Evolutionary conservation across 306 rosid species (phyloP), one percentile per base, ranked within the genome.

Genomic region (Spatholobus suberectus): DNA sequence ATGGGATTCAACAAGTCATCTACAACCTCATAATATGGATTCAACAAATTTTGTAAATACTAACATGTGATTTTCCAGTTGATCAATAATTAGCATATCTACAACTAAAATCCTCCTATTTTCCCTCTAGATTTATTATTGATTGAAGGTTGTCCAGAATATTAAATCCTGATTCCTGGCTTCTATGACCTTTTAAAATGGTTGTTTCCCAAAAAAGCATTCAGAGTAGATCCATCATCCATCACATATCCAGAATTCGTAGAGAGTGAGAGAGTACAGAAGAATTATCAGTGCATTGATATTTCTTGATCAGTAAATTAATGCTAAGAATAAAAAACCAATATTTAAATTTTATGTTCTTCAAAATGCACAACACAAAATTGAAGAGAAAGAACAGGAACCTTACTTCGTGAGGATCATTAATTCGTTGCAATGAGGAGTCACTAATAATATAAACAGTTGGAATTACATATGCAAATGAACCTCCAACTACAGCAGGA

Each of bases 401-500:
- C 67, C 92, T 90, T 86, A 90, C 97, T 78, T 90, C 97, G 68
- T 91, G 97, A 78, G 84, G 59, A 63, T 90, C 89, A 43, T 20
- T 80, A 75, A 93, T 90, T 81, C 85, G 88, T 59, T 85, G 90
- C 84, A 93, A 79, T 1, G 89, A 85, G 78, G 90, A 84, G 88
- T 93, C 97, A 57, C 81, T 81, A 20, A 91, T 81, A 38, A 93
- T 91, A 81, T 90, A 91, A 78, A 86, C 93, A 67, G 87, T 80
- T 58, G 97, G 97, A 82, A 91, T 46, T 59, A 93, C 84, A 82
- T 87, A 93, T 34, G 96, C 92, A 83, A 83, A 93, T 65, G 97
- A 93, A 43, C 97, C 96, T 85, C 97, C 97, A 77, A 93, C 94
- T 14, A 93, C 96, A 5, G 96, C 88, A 6, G 97, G 97, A 83